Conservation (phyloP, 768 basidiomycete species). For the Lactifluus hygrophoroides region DNA sequence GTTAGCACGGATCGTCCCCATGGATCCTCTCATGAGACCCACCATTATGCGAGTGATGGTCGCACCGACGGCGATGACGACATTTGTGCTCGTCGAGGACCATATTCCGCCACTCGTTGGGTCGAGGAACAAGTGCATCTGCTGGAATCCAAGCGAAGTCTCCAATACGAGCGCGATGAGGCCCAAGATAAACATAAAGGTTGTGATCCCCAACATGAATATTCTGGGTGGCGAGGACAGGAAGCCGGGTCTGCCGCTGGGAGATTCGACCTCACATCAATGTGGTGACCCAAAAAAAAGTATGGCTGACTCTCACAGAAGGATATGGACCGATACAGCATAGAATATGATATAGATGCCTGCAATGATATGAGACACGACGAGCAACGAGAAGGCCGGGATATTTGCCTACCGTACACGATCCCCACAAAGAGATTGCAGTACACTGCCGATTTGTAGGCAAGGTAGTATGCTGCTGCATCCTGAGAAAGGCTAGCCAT, state of each 20-base stretch:
- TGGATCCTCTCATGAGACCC: not conserved
- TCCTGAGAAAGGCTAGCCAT: not conserved
- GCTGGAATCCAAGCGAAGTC: slow-evolving; percentile 4
- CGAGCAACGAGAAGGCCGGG: no score
- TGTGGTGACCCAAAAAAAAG: not conserved
- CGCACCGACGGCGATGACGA: not conserved
- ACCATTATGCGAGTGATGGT: slow-evolving; percentile 10
- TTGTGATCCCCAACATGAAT: slow-evolving; percentile 10
- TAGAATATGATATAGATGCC: slow-evolving; percentile 7
- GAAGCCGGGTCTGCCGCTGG: slow-evolving; percentile 5
- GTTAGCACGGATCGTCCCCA: not conserved
- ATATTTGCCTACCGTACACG: slow-evolving; percentile 4
- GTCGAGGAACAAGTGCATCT: slow-evolving; percentile 1
- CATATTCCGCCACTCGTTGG: slow-evolving; percentile 1
- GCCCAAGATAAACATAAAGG: slow-evolving; percentile 12
- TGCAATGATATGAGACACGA: not conserved
- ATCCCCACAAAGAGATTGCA: slow-evolving; percentile 8
- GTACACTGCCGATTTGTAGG: slow-evolving; percentile 5
- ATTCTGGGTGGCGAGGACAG: slow-evolving; percentile 6
- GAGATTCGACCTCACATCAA: not conserved
- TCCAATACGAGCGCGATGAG: slow-evolving; percentile 8
- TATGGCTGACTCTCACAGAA: slow-evolving; percentile 1
- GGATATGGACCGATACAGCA: slow-evolving; percentile 6
- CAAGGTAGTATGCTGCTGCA: not conserved
- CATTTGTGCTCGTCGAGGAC: not conserved